Conservation (phyloP, 1,139 yeast genomes). For the Debaryomyces udenii region DNA sequence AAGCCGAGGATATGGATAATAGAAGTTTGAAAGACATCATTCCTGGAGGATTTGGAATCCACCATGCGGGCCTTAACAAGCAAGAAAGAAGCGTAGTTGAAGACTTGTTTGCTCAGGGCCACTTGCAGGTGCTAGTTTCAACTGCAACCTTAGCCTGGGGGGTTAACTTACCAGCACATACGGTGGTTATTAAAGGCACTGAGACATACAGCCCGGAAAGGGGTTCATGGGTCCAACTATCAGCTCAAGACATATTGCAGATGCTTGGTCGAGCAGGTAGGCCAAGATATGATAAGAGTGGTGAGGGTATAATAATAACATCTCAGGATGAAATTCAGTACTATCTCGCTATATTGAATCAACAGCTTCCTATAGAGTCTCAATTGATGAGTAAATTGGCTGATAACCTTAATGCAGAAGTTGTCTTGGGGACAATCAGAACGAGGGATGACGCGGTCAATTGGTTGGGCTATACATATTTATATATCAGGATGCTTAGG, state of each 20-base stretch:
- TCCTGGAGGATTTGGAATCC: slow-evolving; percentile 82
- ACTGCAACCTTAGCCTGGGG: slow-evolving; percentile 99
- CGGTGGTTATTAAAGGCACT: slow-evolving; percentile 93
- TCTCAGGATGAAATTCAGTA: slow-evolving; percentile 84
- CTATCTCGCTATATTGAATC: slow-evolving; percentile 84
- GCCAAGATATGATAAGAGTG: slow-evolving; percentile 88
- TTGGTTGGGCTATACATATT: slow-evolving; percentile 82
- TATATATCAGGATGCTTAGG: slow-evolving; percentile 76
- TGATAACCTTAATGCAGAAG: slow-evolving; percentile 84
- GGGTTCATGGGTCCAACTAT: slow-evolving; percentile 85
- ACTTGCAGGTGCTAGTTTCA: slow-evolving; percentile 78
- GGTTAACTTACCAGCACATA: slow-evolving; percentile 95
- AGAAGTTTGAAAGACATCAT: slow-evolving; percentile 61
- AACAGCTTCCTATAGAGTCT: slow-evolving; percentile 91
- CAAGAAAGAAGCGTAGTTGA: slow-evolving; percentile 79
- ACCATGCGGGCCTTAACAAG: slow-evolving; percentile 88
- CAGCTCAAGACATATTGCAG: slow-evolving; percentile 93
- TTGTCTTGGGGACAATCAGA: slow-evolving; percentile 70
- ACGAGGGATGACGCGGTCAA: slow-evolving; percentile 65
- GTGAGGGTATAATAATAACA: slow-evolving; percentile 93
- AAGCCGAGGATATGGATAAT: slow-evolving; percentile 59
- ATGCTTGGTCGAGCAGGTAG: slow-evolving; percentile 98
- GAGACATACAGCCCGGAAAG: slow-evolving; percentile 90
- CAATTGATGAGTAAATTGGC: slow-evolving; percentile 72
- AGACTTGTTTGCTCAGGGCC: slow-evolving; percentile 86